Base-by-base conservation (phyloP, 306 rosid species). In the Inga oerstediana region DNA sequence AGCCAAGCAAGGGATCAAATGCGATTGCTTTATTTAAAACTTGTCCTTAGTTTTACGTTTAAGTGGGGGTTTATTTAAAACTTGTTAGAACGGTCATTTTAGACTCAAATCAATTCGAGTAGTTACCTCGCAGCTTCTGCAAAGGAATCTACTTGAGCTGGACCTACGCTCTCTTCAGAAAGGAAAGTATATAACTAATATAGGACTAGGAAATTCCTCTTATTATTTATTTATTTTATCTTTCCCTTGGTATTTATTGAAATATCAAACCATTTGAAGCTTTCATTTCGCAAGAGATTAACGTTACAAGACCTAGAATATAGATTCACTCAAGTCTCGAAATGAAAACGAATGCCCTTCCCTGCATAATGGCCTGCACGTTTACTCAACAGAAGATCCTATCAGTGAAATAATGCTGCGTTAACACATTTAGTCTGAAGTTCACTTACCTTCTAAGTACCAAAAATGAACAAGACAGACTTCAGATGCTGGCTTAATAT, bases 1-100 rank as follows among this genome's bases (percentile, higher is more conserved):
- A 73, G 66, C 22, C 75, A 78, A 49, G 48, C 27, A 20, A 20
- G 72, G 77, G 58, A 80, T 54, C 24, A 48, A 30, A 27, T 69
- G 77, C 17, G 20, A 16, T 75, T 30, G 61, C 2, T 56, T 37
- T n/a, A 7, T 34, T 20, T 52, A 19, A 56, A 43, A 44, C 34
- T 44, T 34, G 19, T 8, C 64, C 64, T 56, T 56, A 7, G 30
- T 56, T 68, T 32, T 30, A 17, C 72, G 10, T 39, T 0, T 20
- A 51, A 14, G 17, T 37, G 27, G 54, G 69, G 24, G 19, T 76
- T 58, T n/a, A 7, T 52, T 34, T 52, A 13, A 69, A 43, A 43
- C 34, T 72, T 34, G 17, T 3, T 7, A 34, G 17, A 51, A 41
- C 9, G 19, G 12, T 16, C 17, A 30, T 14, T 11, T 6, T 11